Evolutionary conservation across 2,329 filamentous ascomycete genomes (phyloP).

Genomic region (Talaromyces rugulosus): DNA sequence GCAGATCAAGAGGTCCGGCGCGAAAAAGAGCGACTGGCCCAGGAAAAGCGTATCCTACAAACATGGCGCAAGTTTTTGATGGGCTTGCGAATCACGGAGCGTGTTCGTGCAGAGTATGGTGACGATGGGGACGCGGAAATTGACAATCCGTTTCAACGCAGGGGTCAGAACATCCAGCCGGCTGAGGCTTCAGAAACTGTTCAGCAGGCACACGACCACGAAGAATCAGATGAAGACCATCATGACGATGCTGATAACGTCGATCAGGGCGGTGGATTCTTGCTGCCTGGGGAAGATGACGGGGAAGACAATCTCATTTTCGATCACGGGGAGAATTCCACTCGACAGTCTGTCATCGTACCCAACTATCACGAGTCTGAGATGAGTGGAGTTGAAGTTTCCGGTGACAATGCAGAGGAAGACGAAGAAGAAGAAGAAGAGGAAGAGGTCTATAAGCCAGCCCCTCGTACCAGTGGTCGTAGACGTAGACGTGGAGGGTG

Average conservation of each 20-base stretch:
- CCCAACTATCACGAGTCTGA: background rate
- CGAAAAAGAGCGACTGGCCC: conserved; percentile 79
- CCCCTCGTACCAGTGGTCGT: conserved; percentile 3
- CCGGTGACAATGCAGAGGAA: conserved; percentile 13
- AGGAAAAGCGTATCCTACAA: conserved; percentile 66
- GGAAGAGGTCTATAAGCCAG: conserved; percentile 4
- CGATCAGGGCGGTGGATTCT: conserved; percentile 27
- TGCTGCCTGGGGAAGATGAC: conserved; percentile 15
- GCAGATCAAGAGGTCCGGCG: conserved; percentile 70
- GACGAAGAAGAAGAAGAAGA: conserved; percentile 11
- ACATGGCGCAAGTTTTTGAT: conserved; percentile 86
- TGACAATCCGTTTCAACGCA: conserved; percentile 31
- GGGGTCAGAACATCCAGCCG: conserved; percentile 13
- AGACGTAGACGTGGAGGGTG: conserved; percentile 12
- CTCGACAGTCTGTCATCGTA: background rate
- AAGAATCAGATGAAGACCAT: conserved; percentile 13
- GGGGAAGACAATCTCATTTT: conserved; percentile 25
- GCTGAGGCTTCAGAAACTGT: background rate
- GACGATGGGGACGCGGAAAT: conserved; percentile 32
- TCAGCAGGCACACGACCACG: conserved; percentile 8
- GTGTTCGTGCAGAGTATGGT: conserved; percentile 73
- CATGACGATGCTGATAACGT: conserved; percentile 15
- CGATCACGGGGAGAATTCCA: conserved; percentile 19
- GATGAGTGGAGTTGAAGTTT: background rate
- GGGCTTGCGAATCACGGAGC: conserved; percentile 75